Conservation (phyloP, 805 yeast species). For the Scheffersomyces amazonensis region DNA sequence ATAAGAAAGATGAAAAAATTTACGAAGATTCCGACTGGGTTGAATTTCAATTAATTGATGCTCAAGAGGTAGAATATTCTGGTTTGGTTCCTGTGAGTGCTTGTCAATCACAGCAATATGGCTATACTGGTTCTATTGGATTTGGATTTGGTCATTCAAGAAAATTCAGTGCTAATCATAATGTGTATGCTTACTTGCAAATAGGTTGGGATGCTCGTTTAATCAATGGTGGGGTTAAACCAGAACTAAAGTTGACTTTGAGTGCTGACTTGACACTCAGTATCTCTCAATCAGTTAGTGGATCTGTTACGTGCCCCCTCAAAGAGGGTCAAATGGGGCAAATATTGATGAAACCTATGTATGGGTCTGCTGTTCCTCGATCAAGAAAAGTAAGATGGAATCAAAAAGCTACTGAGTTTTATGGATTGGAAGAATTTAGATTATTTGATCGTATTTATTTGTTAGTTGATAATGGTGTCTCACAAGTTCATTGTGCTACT, state of each 20-base stretch:
- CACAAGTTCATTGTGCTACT: slow-evolving; percentile 18
- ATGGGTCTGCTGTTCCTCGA: slow-evolving; percentile 7
- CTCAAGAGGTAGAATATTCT: slow-evolving; percentile 5
- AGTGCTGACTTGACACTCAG: background rate
- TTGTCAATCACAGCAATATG: slow-evolving; percentile 14
- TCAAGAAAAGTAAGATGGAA: slow-evolving; percentile 12
- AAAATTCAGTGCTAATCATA: background rate
- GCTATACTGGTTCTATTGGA: slow-evolving; percentile 9
- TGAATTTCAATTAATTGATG: slow-evolving; percentile 1
- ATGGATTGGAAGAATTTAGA: slow-evolving; percentile 9
- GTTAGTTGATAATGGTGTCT: slow-evolving; percentile 8
- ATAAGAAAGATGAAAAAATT: too few species aligned
- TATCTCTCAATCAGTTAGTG: slow-evolving; percentile 1
- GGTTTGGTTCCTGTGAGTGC: slow-evolving; percentile 15
- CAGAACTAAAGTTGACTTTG: background rate
- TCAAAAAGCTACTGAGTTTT: slow-evolving; percentile 5
- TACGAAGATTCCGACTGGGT: background rate
- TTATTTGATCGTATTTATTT: slow-evolving; percentile 6
- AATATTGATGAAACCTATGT: slow-evolving; percentile 15
- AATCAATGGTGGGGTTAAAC: background rate
- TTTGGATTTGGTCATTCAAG: slow-evolving; percentile 6
- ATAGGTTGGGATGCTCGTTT: background rate
- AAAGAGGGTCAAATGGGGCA: slow-evolving; percentile 16
- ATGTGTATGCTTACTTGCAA: background rate
- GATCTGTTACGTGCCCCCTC: slow-evolving; percentile 12